Evolutionary conservation across 2,329 filamentous ascomycete species (phyloP), one percentile per base, ranked within the genome.

Genomic region (Claviceps pusilla): DNA sequence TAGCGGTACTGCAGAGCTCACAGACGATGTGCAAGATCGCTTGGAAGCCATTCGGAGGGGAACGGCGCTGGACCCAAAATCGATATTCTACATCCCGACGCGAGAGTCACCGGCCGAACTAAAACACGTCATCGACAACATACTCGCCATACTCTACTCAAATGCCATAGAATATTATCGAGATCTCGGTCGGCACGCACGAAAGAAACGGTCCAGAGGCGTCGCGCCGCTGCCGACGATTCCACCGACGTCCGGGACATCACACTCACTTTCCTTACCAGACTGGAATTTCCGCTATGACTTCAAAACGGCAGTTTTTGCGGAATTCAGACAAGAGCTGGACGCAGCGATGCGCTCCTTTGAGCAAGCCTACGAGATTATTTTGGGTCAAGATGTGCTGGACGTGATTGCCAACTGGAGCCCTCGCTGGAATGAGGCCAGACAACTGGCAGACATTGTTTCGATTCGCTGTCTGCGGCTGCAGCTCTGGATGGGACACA

Each of bases 201-300:
- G 90, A 60, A 86, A 93, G 66, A 97, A 97, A 73, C 85, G 87
- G 60, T 85, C 86, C 49, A 80, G 89, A 56, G 86, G 87, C 7
- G 76, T 82, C 19, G 82, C 86, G 14, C 89, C 89, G 11, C 83
- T 86, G 50, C 89, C 90, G 3, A 91, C 89, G 7, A 77, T 88
- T 37, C 87, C 89, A 4, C 88, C 89, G 1, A 91, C 87, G 0
- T 83, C 78, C 24, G 88, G 87, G 33, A 94, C 88, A 1, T 94
- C 89, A 1, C 87, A 93, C 63, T 88, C 86, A 0, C 70, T 96
- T n/a, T 87, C 89, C 1, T 74, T 84, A 10, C 83, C 89, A 46
- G 90, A 88, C 3, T 98, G 91, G 93, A 89, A 89, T 63, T 84
- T 94, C 53, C 84, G 91, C 16, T 96, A 96, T 68, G 91, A 98